Evolutionary conservation across 2,329 filamentous ascomycete species (phyloP).

Genomic region (Arthrobotrys conoides): DNA sequence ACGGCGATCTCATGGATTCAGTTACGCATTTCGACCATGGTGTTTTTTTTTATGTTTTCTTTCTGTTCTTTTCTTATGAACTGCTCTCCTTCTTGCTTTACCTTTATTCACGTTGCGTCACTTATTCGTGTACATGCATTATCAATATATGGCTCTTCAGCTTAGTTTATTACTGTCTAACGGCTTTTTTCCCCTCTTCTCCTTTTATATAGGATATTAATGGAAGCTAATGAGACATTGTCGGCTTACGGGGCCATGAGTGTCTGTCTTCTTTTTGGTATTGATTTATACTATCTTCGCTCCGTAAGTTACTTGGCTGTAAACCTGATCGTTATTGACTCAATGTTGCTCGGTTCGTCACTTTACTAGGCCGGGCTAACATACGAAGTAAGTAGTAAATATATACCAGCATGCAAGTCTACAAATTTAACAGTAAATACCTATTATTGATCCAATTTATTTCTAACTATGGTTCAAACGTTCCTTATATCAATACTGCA

Average conservation of each 20-base stretch:
- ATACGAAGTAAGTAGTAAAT: too few species aligned
- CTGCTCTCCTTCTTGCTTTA: background rate
- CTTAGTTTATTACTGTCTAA: slow-evolving; percentile 4
- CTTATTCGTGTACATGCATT: slow-evolving; percentile 49
- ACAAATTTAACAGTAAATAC: too few species aligned
- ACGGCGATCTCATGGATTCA: slow-evolving; percentile 36
- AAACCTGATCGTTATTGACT: too few species aligned
- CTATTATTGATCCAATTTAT: too few species aligned
- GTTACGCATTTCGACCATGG: slow-evolving; percentile 29
- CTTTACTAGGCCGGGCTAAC: too few species aligned
- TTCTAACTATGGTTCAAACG: too few species aligned
- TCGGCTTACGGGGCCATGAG: background rate
- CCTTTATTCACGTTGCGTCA: slow-evolving; percentile 16
- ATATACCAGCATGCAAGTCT: too few species aligned
- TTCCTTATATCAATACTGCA: too few species aligned
- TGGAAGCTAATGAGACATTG: slow-evolving; percentile 8
- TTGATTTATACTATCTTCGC: background rate
- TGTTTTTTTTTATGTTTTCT: slow-evolving; percentile 20
- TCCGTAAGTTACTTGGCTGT: background rate
- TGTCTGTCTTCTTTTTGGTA: background rate
- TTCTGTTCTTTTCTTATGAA: slow-evolving; percentile 1
- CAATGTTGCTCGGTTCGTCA: too few species aligned
- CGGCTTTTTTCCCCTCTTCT: background rate
- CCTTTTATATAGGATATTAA: slow-evolving; percentile 36
- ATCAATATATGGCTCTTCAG: slow-evolving; percentile 21